Percentiles rank a stretch among this genome's conserved stretches.
Conservation (phyloP, 2,329 filamentous ascomycete genomes). For the Mycosphaerella sp. region DNA sequence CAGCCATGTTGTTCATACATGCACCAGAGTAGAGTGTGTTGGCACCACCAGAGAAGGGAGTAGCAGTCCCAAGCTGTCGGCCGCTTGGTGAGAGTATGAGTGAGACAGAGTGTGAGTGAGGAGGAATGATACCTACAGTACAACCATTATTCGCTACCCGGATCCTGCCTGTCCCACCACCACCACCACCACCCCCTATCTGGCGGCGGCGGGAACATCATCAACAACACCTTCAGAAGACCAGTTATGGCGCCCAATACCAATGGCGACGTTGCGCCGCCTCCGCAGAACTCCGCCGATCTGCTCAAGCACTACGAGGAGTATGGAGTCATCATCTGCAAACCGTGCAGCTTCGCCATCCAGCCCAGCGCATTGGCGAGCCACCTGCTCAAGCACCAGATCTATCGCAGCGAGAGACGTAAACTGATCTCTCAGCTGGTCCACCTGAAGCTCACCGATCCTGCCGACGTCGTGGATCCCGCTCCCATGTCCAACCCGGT, state of each 20-base stretch:
- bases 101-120: no score
- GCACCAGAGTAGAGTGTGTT: neutral
- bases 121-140: neutral
- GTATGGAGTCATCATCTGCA: slow-evolving; percentile 18
- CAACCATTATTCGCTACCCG: neutral
- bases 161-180: neutral
- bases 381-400: slow-evolving; percentile 17
- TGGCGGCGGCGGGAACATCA: neutral
- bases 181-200: neutral
- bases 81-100: no score
- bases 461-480: slow-evolving; percentile 9
- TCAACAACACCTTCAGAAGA: neutral
- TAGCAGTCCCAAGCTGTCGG: no score
- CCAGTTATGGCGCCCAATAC: neutral
- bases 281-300: neutral
- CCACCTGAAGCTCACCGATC: slow-evolving; percentile 13
- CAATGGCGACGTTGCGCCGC: neutral
- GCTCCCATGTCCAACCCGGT: slow-evolving; percentile 8
- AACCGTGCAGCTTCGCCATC: slow-evolving; percentile 16
- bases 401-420: slow-evolving; percentile 17
- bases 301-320: slow-evolving; percentile 15
- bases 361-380: slow-evolving; percentile 15
- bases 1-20: neutral
- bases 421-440: slow-evolving; percentile 12
- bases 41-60: neutral